Evolutionary conservation across 345 rosid genomes (phyloP), one percentile per base, ranked within the genome.

Genomic region (Syzygium oleosum): DNA sequence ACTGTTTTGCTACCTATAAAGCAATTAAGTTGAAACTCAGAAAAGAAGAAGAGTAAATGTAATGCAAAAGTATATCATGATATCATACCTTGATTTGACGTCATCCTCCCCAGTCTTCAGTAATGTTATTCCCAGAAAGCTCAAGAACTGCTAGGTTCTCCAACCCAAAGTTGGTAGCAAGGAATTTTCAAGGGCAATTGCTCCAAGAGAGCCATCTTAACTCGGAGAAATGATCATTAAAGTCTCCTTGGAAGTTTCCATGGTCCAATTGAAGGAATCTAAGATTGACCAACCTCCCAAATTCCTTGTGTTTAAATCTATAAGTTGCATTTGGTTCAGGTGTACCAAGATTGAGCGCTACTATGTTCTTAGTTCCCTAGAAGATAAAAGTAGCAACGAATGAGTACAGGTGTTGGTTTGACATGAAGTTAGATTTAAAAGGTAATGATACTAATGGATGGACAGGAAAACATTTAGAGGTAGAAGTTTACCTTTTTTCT

Each of bases 261-360:
- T 43, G 87, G 19, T 46, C 34, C n/a, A 86, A 49, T 43, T 61
- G 41, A 58, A 86, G 87, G 83, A 86, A 86, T 4, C 87, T 56
- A 17, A 85, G 27, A 3, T 56, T 43, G 46, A 19, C 46, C 51
- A 56, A 2, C 19, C 52, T 38, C 15, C 4, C 43, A 41, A 85
- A 85, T 3, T 85, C 68, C 31, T 59, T 27, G 3, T 5, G 68
- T 27, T 27, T 59, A 27, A 59, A 59, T 59, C 4, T 59, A 1
- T 27, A 59, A 0, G 31, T 59, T 4, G 15, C 16, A 59, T 59
- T 15, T 0, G 17, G 68, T 59, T 59, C 2, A 27, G 31, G 68
- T 59, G 65, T 59, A 5, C 68, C 68, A 0, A 59, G 68, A 59
- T 27, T 59, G 3, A 59, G 68, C 2, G 7, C 68, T 6, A 59